A percentile compares a stretch with the other conserved stretches of the same genome.
These are phyloP conservation scores for Taphrina confusa DNA, from an alignment of 1,139 yeast species.

Conservation along the genomic window DNA sequence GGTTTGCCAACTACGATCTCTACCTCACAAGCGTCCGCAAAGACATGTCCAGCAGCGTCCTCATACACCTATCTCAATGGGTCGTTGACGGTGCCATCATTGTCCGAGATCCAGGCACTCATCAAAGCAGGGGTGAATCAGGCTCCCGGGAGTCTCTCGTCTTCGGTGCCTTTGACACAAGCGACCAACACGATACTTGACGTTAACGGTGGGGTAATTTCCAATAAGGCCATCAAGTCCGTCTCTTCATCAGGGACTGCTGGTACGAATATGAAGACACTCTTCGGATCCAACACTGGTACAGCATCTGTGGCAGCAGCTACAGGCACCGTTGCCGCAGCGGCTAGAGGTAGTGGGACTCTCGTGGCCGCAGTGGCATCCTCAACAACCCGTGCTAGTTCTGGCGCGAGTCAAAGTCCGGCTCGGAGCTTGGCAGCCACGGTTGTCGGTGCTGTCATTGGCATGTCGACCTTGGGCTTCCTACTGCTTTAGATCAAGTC, in stretches of 20 bases:
- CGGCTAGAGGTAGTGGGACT: neutral
- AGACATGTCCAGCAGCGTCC: slow-evolving; percentile 40
- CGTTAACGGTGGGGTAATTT: slow-evolving; percentile 54
- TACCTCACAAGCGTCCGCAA: slow-evolving; percentile 42
- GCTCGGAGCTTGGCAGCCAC: too few species aligned
- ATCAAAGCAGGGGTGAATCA: slow-evolving; percentile 20
- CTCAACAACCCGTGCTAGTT: too few species aligned
- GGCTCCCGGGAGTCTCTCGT: slow-evolving; percentile 43
- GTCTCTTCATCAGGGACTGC: slow-evolving; percentile 23
- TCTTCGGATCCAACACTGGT: slow-evolving; percentile 27
- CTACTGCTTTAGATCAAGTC: neutral
- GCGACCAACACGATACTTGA: slow-evolving; percentile 53
- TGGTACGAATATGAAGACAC: slow-evolving; percentile 7
- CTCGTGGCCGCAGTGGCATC: neutral
- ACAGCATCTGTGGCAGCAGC: slow-evolving; percentile 13
- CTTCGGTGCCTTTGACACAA: slow-evolving; percentile 48
- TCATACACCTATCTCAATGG: slow-evolving; percentile 44
- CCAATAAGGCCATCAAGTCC: slow-evolving; percentile 44
- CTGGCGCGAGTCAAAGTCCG: too few species aligned
- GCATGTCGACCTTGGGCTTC: slow-evolving; percentile 5
- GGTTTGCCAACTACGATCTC: slow-evolving; percentile 39
- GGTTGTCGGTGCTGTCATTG: neutral
- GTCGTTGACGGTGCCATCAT: slow-evolving; percentile 43
- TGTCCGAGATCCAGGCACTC: slow-evolving; percentile 39
- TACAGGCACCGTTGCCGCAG: neutral